Evolutionary conservation across 2,329 filamentous ascomycete genomes (phyloP), one percentile per base, ranked within the genome.

Genomic region (Blastomyces parvus): DNA sequence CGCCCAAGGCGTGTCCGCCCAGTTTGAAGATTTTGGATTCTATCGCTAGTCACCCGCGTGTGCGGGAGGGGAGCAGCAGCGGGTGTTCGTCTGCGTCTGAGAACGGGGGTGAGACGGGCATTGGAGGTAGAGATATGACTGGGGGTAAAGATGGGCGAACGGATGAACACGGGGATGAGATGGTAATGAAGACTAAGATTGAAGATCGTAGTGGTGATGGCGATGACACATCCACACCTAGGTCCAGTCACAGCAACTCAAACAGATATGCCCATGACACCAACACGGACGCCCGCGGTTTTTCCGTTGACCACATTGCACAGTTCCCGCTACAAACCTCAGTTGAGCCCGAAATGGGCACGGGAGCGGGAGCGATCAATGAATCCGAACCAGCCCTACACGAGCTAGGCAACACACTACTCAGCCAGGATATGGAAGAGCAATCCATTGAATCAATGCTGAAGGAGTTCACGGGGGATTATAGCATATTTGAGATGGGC

Each of bases 51-150:
- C 33, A 42, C 38, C 55, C 55, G 11, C 17, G 30, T 8, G 36
- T 42, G 36, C 30, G 38, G 22, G 55, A 58, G 14, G 55, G 55
- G 33, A 40, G 38, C 38, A 40, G 33, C n/a, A 40, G 33, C n/a
- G 38, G 7, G 3, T 40, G 8, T 40, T 40, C 38, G 30, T 58
- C 55, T 22, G 33, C 17, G 1, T 17, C 33, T 13, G 55, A 42
- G 55, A 25, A 22, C 38, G 42, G 63, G 46, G 69, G 67, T 53
- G 59, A 42, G n/a, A 13, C 8, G 19, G 55, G 30, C 5, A 56
- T 13, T 42, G n/a, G 30, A 36, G n/a, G 40, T 58, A 42, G 8
- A n/a, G 19, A 38, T 19, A 14, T 38, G 30, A 9, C 0, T 4
- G 27, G 1, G 27, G 1, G 9, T 30, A 2, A 36, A 30, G 14